A percentile compares a stretch with the other conserved stretches of the same genome.
Conservation (phyloP, 2,329 filamentous ascomycete genomes). For the Fonsecaea monophora region DNA sequence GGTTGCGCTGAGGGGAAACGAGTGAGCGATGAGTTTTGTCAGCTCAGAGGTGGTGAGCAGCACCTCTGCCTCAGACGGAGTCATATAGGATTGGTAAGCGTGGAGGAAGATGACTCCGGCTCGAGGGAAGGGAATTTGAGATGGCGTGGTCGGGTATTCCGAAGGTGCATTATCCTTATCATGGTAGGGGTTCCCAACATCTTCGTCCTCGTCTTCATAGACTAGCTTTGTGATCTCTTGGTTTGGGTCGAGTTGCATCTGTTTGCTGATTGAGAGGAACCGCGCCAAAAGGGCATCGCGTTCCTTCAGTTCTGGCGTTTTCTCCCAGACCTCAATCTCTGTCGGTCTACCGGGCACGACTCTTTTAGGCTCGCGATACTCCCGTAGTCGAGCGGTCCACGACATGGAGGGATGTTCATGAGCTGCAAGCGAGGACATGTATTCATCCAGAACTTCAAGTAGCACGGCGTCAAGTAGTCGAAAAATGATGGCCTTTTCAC, state of each 20-base stretch:
- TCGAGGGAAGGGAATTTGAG: constrained; percentile 39
- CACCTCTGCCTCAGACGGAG: constrained; percentile 18
- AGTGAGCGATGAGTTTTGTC: constrained; percentile 34
- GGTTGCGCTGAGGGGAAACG: constrained; percentile 31
- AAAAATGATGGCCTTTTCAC: constrained; percentile 60
- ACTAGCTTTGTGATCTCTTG: constrained; percentile 30
- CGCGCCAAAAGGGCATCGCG: constrained; percentile 64
- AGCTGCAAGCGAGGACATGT: constrained; percentile 43
- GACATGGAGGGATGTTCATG: constrained; percentile 44
- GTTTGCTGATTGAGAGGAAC: constrained; percentile 44
- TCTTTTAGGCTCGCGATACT: constrained; percentile 62
- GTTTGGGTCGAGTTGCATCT: constrained; percentile 26
- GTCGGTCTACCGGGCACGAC: constrained; percentile 58
- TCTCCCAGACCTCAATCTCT: constrained; percentile 59
- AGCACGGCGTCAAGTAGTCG: constrained; percentile 68
- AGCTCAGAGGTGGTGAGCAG: constrained; percentile 28
- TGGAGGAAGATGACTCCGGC: constrained; percentile 36
- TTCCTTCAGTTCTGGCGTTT: constrained; percentile 57
- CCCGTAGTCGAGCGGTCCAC: constrained; percentile 60
- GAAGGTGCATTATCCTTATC: constrained; percentile 34
- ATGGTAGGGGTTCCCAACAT: constrained; percentile 17
- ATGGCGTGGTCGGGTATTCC: constrained; percentile 40
- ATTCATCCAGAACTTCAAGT: constrained; percentile 67
- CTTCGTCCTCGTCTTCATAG: constrained; percentile 23
- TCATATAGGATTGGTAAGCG: constrained; percentile 28